A percentile compares a stretch with the other conserved stretches of the same genome.
These are phyloP conservation scores for Picea sitchensis DNA, from an alignment of 75 land plant genomes.

Conservation along the genomic window DNA sequence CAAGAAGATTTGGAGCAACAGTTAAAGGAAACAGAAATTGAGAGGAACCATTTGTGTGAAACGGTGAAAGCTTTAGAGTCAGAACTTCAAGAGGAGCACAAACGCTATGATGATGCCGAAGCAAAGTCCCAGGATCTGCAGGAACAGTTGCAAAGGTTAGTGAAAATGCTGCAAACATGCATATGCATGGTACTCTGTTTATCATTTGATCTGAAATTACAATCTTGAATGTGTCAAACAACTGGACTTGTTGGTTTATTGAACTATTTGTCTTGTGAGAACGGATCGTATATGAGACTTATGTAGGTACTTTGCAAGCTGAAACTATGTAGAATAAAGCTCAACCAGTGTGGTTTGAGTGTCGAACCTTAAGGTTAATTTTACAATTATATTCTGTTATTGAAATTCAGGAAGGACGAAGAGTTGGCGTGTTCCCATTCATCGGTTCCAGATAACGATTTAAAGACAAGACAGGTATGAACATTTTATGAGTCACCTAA, in stretches of 20 bases:
- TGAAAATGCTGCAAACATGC: constrained; percentile 12
- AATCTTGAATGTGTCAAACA: not conserved
- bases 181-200: not conserved
- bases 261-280: not conserved
- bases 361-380: not conserved
- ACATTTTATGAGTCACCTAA: not conserved
- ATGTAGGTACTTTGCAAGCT: not conserved
- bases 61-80: constrained; percentile 39
- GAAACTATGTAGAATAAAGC: not conserved
- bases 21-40: constrained; percentile 36
- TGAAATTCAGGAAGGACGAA: constrained; percentile 9
- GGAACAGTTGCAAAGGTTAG: constrained; percentile 50
- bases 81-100: constrained; percentile 63
- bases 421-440: not conserved
- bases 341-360: not conserved
- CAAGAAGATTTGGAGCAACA: constrained; percentile 49
- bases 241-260: too few relatives aligned
- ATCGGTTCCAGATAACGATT: not conserved
- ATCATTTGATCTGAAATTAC: not conserved
- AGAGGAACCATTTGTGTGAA: constrained; percentile 33
- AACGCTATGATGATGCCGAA: constrained; percentile 30
- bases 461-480: not conserved
- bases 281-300: not conserved
- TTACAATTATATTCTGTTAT: not conserved
- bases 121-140: constrained; percentile 38